Base-by-base conservation (phyloP, 257 asterid species). In the Paulownia fortunei region DNA sequence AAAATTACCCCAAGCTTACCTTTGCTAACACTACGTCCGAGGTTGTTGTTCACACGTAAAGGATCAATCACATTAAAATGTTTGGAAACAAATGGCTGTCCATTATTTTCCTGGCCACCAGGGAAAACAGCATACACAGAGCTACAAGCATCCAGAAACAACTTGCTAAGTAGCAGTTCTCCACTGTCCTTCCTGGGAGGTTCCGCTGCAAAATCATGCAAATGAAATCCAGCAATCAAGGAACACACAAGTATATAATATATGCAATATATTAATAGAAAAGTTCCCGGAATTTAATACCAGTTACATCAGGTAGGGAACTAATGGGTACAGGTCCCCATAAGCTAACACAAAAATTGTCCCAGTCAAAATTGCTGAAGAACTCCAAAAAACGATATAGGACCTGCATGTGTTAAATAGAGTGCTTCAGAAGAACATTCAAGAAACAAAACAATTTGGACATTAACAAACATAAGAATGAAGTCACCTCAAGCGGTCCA, bases 11-110 rank as follows among this genome's bases (percentile, higher is more conserved):
- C n/a, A 18, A 74, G 46, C 8, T 77, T 90, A 96, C 98, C 99
- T 93, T 96, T 96, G 83, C 96, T 96, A 76, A 96, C 98, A 86
- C 99, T 96, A 66, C 98, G 98, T 16, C 99, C 99, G 81, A 96
- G 99, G 80, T 96, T 96, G 89, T 96, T 96, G 93, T 86, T 96
- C 73, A 92, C 97, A 47, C 99, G 98, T 62, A 96, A 87, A 41
- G 99, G 99, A 86, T 96, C 99, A 56, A 96, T 91, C 37, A 96
- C 98, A 80, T 96, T 96, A 79, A 96, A 93, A 89, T 96, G 92
- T 80, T 96, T 96, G 44, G 97, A 87, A 80, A 84, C 88, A 87
- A 96, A 96, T 59, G 96, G 90, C 58, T 86, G 98, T 56, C 98
- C 96, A 72, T 88, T 94, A 76, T 83, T 93, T 76, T 92, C 98